Evolutionary conservation across 306 rosid genomes (phyloP).

Genomic region (Vigna radiata): DNA sequence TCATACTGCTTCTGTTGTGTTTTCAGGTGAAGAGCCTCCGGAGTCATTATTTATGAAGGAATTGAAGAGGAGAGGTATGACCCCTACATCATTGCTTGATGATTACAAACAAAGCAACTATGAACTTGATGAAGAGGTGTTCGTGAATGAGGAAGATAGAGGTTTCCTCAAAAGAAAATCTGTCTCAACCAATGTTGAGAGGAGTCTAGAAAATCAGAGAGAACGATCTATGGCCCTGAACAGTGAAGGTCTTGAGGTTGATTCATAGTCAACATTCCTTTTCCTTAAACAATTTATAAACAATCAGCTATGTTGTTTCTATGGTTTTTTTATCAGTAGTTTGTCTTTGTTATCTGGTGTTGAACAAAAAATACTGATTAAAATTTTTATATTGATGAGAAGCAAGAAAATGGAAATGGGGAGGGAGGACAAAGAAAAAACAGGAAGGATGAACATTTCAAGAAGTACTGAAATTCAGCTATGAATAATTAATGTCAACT

Average conservation of each 20-base stretch:
- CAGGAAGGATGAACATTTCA: background rate
- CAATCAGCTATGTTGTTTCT: constrained; percentile 4
- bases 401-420: background rate
- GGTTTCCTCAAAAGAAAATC: constrained; percentile 66
- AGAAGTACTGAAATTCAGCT: background rate
- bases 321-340: constrained; percentile 25
- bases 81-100: constrained; percentile 91
- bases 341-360: constrained; percentile 23
- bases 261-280: constrained; percentile 32
- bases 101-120: constrained; percentile 65
- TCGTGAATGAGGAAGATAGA: constrained; percentile 60
- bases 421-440: background rate
- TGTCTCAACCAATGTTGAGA: constrained; percentile 78
- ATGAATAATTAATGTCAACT: background rate
- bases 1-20: constrained; percentile 22
- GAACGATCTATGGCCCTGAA: constrained; percentile 91
- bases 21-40: constrained; percentile 88
- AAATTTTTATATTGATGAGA: background rate
- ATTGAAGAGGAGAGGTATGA: constrained; percentile 90
- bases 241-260: constrained; percentile 99
- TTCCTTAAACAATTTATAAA: constrained; percentile 34
- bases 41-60: constrained; percentile 98
- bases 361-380: constrained; percentile 10
- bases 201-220: constrained; percentile 79
- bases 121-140: constrained; percentile 65